phyloP scores from a whole-genome alignment of 1,284 basidiomycete genomes.

The Leccinum huronense region DNA sequence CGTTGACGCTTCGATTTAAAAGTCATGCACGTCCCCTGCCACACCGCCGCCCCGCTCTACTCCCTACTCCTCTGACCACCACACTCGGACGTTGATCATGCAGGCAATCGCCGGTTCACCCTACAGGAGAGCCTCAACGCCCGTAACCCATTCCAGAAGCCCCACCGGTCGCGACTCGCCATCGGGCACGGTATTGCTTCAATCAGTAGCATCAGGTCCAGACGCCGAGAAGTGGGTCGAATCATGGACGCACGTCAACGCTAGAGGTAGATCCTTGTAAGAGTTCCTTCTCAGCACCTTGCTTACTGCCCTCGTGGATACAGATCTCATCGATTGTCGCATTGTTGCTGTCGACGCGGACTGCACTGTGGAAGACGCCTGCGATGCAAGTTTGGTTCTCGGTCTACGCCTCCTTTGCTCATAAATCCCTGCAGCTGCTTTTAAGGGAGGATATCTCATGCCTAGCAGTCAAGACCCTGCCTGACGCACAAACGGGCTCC shows the following conservation, averaged over 20 bases:
- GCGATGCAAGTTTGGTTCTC: slow-evolving; percentile 52
- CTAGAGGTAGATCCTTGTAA: slow-evolving; percentile 45
- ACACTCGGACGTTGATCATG: slow-evolving; percentile 13
- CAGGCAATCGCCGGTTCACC: slow-evolving; percentile 14
- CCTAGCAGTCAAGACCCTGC: slow-evolving; percentile 54
- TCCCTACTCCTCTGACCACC: slow-evolving; percentile 6
- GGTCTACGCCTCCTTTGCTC: slow-evolving; percentile 10
- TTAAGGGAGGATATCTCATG: slow-evolving; percentile 62
- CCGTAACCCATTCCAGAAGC: slow-evolving; percentile 18
- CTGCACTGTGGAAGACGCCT: slow-evolving; percentile 73
- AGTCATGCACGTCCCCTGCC: slow-evolving; percentile 12
- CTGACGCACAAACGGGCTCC: slow-evolving; percentile 27
- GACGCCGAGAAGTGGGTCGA: slow-evolving; percentile 59
- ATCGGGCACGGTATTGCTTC: slow-evolving; percentile 10
- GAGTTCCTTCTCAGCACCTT: not conserved
- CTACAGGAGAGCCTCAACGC: slow-evolving; percentile 23
- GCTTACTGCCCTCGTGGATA: slow-evolving; percentile 1
- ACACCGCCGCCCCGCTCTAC: slow-evolving; percentile 5
- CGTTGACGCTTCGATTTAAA: slow-evolving; percentile 1
- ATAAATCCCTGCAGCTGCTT: slow-evolving; percentile 45
- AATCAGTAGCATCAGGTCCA: slow-evolving; percentile 25
- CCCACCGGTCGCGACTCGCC: slow-evolving; percentile 25
- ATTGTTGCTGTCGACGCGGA: slow-evolving; percentile 64
- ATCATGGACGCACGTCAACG: slow-evolving; percentile 53
- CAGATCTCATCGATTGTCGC: slow-evolving; percentile 65